phyloP scores from a whole-genome alignment of 805 yeast species.

The Wickerhamiella siamensis region DNA sequence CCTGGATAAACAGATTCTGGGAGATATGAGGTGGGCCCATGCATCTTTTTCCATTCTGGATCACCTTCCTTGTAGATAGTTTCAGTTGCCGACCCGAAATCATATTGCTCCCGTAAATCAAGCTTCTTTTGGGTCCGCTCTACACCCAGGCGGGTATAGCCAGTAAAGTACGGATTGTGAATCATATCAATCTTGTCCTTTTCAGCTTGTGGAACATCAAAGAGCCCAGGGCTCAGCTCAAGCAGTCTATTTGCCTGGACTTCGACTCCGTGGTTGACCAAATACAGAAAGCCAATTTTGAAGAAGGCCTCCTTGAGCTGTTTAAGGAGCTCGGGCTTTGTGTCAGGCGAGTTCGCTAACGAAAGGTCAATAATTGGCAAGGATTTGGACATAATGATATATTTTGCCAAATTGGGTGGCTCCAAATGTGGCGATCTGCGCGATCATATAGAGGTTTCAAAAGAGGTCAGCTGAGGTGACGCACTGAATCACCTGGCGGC shows the following conservation, averaged over 20 bases:
- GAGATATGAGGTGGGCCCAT: conserved; percentile 47
- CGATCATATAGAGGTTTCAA: too few species aligned
- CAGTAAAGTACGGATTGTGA: conserved; percentile 43
- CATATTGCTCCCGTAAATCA: conserved; percentile 52
- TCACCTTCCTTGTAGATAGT: conserved; percentile 9
- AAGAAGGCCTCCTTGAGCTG: conserved; percentile 33
- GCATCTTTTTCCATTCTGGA: conserved; percentile 32
- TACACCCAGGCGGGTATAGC: conserved; percentile 41
- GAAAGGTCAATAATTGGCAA: conserved; percentile 29
- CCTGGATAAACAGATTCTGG: conserved; percentile 29
- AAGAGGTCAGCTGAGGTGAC: too few species aligned
- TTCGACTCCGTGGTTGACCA: conserved; percentile 34
- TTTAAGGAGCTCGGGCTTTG: conserved; percentile 30
- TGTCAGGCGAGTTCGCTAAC: conserved; percentile 29
- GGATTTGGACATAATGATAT: conserved; percentile 4
- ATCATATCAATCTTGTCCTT: conserved; percentile 38
- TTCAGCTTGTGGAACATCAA: conserved; percentile 33
- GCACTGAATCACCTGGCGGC: too few species aligned
- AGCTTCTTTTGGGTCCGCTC: conserved; percentile 40
- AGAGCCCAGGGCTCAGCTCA: conserved; percentile 30
- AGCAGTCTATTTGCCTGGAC: conserved; percentile 28
- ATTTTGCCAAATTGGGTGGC: too few species aligned
- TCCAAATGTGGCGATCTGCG: too few species aligned
- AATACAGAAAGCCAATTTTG: conserved; percentile 40
- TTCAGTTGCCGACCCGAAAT: conserved; percentile 30